Conservation (phyloP, 2,329 filamentous ascomycete genomes). For the Metarhizium anisopliae region DNA sequence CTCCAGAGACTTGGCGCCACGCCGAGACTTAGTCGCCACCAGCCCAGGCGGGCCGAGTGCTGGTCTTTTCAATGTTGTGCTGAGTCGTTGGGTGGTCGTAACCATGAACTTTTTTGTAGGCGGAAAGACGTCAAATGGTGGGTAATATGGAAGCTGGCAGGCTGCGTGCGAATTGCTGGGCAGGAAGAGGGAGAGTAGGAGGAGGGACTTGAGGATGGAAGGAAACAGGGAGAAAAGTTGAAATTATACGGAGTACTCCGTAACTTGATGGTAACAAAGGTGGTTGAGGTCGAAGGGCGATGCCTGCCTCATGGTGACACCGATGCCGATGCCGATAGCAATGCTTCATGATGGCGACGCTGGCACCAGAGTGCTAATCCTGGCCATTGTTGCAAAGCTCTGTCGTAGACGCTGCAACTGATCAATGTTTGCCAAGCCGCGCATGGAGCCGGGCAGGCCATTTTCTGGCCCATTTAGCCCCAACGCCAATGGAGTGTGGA, state of each 20-base stretch:
- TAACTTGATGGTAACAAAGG: too few species aligned
- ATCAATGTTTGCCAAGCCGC: background rate
- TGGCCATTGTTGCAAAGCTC: too few species aligned
- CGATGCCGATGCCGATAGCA: too few species aligned
- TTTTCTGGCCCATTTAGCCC: background rate
- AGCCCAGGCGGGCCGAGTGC: background rate
- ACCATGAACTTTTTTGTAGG: too few species aligned
- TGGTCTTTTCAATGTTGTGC: background rate
- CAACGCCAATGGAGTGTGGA: too few species aligned
- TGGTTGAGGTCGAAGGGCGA: too few species aligned
- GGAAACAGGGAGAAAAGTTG: too few species aligned
- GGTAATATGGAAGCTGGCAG: background rate
- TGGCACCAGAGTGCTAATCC: background rate
- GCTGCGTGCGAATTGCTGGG: background rate
- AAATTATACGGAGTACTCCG: too few species aligned
- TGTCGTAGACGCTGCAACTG: background rate
- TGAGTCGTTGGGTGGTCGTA: background rate
- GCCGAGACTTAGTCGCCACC: constrained; percentile 3
- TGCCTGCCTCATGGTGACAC: too few species aligned
- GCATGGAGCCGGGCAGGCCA: too few species aligned
- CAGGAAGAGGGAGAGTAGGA: background rate
- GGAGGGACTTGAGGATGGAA: background rate
- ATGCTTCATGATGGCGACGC: too few species aligned
- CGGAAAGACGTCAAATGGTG: too few species aligned
- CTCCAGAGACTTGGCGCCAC: background rate